Conservation (phyloP, 2,329 filamentous ascomycete genomes). For the Rachicladosporium sp. region DNA sequence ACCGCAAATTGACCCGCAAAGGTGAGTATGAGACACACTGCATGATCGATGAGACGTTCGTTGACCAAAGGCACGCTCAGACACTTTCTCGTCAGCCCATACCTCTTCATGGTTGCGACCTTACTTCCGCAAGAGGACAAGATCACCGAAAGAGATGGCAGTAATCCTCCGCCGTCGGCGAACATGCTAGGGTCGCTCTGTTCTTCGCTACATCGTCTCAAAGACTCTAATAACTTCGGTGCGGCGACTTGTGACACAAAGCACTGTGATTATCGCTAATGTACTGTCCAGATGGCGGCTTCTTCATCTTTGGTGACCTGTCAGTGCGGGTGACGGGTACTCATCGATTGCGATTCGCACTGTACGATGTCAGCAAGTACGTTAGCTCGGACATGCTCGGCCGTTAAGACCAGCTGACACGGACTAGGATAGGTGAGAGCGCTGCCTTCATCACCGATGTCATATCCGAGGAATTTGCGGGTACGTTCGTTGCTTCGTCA, state of each 20-base stretch:
- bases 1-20: constrained; percentile 27
- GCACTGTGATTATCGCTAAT: no score
- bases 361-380: constrained; percentile 52
- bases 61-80: constrained; percentile 22
- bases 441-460: constrained; percentile 16
- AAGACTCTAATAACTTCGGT: constrained; percentile 60
- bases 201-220: constrained; percentile 71
- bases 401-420: no score
- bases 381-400: constrained; percentile 11
- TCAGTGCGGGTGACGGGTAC: constrained; percentile 63
- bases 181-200: constrained; percentile 52
- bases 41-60: not conserved
- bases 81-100: constrained; percentile 52
- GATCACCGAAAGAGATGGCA: no score
- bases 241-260: constrained; percentile 4
- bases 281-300: constrained; percentile 51
- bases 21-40: constrained; percentile 2
- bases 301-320: constrained; percentile 84
- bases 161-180: no score
- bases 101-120: constrained; percentile 50
- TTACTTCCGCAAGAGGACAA: constrained; percentile 26
- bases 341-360: constrained; percentile 62
- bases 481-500: constrained; percentile 28
- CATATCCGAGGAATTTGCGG: constrained; percentile 57
- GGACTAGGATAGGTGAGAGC: constrained; percentile 2